phyloP scores from a whole-genome alignment of 768 basidiomycete genomes.

The Amanita exitialis region DNA sequence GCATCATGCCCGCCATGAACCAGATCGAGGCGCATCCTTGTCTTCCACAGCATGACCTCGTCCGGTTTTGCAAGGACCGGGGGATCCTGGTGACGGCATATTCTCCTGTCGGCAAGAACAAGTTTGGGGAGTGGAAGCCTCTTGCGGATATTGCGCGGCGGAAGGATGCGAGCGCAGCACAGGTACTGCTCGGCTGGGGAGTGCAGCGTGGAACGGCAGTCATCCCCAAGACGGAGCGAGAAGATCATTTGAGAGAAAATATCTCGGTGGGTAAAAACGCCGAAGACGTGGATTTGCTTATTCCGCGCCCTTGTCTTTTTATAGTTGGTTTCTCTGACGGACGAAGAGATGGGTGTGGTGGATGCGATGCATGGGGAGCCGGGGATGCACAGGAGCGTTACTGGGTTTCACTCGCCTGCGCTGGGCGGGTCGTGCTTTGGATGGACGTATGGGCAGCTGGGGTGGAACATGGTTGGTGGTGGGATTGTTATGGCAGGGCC shows the following conservation, averaged over 20 bases:
- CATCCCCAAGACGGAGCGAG: slow-evolving; percentile 51
- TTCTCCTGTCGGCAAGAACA: slow-evolving; percentile 29
- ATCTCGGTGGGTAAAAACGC: slow-evolving; percentile 25
- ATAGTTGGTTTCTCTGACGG: slow-evolving; percentile 24
- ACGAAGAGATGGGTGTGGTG: slow-evolving; percentile 29
- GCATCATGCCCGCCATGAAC: slow-evolving; percentile 41
- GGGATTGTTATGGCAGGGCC: slow-evolving; percentile 4
- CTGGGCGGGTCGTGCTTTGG: slow-evolving; percentile 25
- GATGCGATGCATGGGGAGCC: slow-evolving; percentile 28
- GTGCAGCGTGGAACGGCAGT: slow-evolving; percentile 50
- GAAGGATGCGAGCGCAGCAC: slow-evolving; percentile 27
- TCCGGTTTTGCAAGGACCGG: slow-evolving; percentile 28
- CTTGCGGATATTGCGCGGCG: slow-evolving; percentile 23
- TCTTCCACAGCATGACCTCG: slow-evolving; percentile 34
- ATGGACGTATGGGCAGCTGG: slow-evolving; percentile 29
- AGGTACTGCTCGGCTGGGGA: slow-evolving; percentile 55
- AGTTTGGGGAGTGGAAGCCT: slow-evolving; percentile 22
- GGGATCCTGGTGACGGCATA: slow-evolving; percentile 39
- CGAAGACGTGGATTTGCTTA: no score
- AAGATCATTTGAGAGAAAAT: slow-evolving; percentile 38
- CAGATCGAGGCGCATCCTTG: slow-evolving; percentile 51
- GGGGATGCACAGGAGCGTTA: slow-evolving; percentile 30
- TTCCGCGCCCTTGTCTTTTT: slow-evolving; percentile 25
- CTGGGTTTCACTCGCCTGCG: slow-evolving; percentile 21
- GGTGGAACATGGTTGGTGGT: slow-evolving; percentile 23